phyloP scores from a whole-genome alignment of 169 alveolate genomes.

The Plasmodium adleri region DNA sequence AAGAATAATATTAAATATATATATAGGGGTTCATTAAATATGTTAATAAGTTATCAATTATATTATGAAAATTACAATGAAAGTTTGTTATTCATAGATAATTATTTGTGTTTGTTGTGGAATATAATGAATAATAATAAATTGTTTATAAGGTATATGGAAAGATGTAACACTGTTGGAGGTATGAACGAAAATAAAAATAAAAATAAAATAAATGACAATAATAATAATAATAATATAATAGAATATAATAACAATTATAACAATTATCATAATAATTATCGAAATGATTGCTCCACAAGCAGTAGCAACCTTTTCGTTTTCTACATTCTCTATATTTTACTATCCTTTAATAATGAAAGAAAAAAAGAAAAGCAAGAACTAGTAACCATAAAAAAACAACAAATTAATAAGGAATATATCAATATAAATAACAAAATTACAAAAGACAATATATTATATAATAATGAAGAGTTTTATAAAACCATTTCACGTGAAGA shows the following conservation, averaged over 20 bases:
- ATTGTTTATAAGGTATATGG: constrained; percentile 34
- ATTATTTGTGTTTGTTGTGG: constrained; percentile 63
- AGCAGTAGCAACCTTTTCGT: constrained; percentile 37
- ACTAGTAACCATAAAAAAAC: constrained; percentile 11
- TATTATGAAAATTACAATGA: constrained; percentile 68
- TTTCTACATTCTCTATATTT: constrained; percentile 57
- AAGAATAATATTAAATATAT: constrained; percentile 27
- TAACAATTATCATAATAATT: no score
- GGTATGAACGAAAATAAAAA: no score
- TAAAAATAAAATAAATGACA: no score
- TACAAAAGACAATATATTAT: background rate
- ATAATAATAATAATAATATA: no score
- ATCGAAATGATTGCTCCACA: no score
- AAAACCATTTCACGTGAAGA: constrained; percentile 46
- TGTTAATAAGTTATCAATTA: constrained; percentile 60
- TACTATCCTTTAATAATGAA: constrained; percentile 35
- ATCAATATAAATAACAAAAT: background rate
- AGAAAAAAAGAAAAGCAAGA: constrained; percentile 54
- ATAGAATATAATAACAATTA: no score
- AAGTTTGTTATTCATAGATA: constrained; percentile 28
- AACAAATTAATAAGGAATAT: background rate
- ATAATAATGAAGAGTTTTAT: constrained; percentile 37
- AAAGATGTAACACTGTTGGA: background rate
- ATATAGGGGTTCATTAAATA: constrained; percentile 66
- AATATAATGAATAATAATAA: constrained; percentile 57